Base-by-base conservation (phyloP, 768 basidiomycete species). In the Hypsizygus marmoreus region DNA sequence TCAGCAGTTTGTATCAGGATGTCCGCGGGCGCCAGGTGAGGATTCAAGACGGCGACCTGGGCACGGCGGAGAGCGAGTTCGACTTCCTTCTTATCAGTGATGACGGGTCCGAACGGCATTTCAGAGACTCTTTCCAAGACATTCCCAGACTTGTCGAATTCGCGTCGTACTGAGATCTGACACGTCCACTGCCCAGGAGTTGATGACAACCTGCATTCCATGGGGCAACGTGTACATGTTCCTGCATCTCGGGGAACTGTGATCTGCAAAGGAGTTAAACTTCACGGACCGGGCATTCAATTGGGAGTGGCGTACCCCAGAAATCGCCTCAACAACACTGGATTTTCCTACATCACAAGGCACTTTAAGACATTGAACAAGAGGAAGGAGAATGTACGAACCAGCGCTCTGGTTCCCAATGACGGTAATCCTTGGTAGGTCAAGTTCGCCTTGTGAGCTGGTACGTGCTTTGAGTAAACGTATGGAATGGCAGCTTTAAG, bases 321-420 rank as follows among this genome's bases (percentile, higher is more conserved):
- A 72, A 16, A 80, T 76, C 1, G 78, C 73, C 51, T 79, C 77
- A 1, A 79, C 74, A 7, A 79, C 62, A 33, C 68, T 70, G 1
- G 71, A 74, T 53, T 75, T 75, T 3, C 71, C 64, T 64, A 30
- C n/a, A n/a, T 6, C 6, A 3, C 4, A 22, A 12, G 19, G 16
- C 14, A 4, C 6, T 35, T 10, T 6, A 24, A 14, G 16, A 35
- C 16, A 5, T 12, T 7, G 6, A 10, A 37, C 39, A 33, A 0
- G 6, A 16, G 10, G 9, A 0, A 12, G 12, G 29, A 10, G 17
- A 29, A 7, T 29, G 13, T 10, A 49, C 45, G 20, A 11, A 65
- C 75, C 80, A 6, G 76, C 75, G 37, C 70, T 73, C 56, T 80
- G 80, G 33, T 76, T 77, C 11, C 78, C 78, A 29, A 78, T 76